A percentile compares a stretch with the other conserved stretches of the same genome.
These are phyloP conservation scores for Fusarium sp. DNA, from an alignment of 2,329 filamentous ascomycete species.

Conservation along the genomic window DNA sequence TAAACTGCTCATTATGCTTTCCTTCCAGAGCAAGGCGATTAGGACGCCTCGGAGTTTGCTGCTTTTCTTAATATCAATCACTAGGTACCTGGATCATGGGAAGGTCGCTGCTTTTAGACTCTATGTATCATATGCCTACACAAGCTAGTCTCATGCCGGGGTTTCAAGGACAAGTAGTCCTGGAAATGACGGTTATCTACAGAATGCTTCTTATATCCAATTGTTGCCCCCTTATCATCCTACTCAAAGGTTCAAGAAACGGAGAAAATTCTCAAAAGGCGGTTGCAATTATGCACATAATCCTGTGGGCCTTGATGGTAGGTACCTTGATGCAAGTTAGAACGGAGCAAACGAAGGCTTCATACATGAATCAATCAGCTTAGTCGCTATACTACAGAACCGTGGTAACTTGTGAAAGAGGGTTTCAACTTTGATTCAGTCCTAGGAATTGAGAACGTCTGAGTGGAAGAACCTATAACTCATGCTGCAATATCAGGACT, in stretches of 20 bases:
- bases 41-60: constrained; percentile 27
- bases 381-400: neutral
- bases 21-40: neutral
- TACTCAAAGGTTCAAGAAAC: neutral
- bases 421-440: neutral
- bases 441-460: neutral
- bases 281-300: neutral
- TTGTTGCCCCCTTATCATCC: too few species aligned
- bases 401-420: neutral
- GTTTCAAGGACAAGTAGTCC: neutral
- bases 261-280: neutral
- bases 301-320: too few species aligned
- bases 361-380: neutral
- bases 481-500: neutral
- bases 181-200: neutral
- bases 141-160: constrained; percentile 6
- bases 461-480: neutral
- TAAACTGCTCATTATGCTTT: constrained; percentile 53
- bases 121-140: constrained; percentile 37
- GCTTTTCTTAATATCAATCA: constrained; percentile 22
- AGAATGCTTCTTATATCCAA: neutral
- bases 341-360: neutral
- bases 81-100: constrained; percentile 15
- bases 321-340: neutral
- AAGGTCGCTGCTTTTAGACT: constrained; percentile 10